A percentile compares a stretch with the other conserved stretches of the same genome.
These are phyloP conservation scores for Aspergillus ochraceoroseus DNA, from an alignment of 2,329 filamentous ascomycete genomes.

Conservation along the genomic window DNA sequence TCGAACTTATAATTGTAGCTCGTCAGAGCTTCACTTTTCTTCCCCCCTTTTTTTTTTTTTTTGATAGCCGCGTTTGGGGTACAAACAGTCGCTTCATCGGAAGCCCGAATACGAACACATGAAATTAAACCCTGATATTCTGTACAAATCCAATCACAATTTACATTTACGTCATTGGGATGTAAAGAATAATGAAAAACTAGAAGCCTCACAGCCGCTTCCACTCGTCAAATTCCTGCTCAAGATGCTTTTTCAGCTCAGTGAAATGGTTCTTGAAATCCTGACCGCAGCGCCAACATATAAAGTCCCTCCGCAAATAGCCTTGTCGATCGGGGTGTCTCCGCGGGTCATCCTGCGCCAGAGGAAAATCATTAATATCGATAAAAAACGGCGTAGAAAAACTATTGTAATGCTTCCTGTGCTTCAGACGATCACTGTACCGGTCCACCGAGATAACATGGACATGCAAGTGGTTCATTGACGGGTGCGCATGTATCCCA, in stretches of 20 bases:
- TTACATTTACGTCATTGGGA: not conserved
- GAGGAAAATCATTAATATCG: slow-evolving; percentile 70
- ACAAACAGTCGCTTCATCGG: slow-evolving; percentile 9
- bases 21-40: slow-evolving; percentile 11
- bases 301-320: slow-evolving; percentile 62
- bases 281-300: slow-evolving; percentile 77
- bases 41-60: no score
- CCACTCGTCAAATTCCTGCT: slow-evolving; percentile 71
- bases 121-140: not conserved
- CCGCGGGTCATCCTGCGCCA: slow-evolving; percentile 61
- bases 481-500: slow-evolving; percentile 81
- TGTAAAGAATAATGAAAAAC: slow-evolving; percentile 1
- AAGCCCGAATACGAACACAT: not conserved
- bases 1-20: slow-evolving; percentile 18
- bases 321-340: slow-evolving; percentile 52
- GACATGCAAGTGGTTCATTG: slow-evolving; percentile 87
- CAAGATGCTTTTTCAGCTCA: slow-evolving; percentile 69
- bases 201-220: slow-evolving; percentile 53
- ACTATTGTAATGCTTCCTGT: slow-evolving; percentile 86
- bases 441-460: slow-evolving; percentile 82
- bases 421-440: slow-evolving; percentile 65
- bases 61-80: slow-evolving; percentile 7
- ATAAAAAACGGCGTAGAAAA: slow-evolving; percentile 85
- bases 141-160: no score
- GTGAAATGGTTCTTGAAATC: slow-evolving; percentile 71